These are phyloP conservation scores for Dendryphion nanum DNA, from an alignment of 2,329 filamentous ascomycete species.

Conservation along the genomic window DNA sequence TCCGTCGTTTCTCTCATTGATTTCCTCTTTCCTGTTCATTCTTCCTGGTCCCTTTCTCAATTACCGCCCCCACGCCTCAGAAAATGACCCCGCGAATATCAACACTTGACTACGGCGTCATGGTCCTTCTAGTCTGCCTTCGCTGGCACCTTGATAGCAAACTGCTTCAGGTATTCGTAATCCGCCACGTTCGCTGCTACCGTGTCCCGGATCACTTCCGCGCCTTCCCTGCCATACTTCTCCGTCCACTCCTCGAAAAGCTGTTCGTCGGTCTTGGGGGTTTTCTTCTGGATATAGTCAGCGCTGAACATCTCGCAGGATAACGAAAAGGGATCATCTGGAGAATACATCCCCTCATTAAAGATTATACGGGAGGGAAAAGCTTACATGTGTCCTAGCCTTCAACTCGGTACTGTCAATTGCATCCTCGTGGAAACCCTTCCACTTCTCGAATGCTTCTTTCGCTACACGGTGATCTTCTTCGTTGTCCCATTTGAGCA, in stretches of 20 bases:
- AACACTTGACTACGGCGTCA: too few species aligned
- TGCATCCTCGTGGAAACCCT: constrained; percentile 93
- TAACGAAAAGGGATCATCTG: background rate
- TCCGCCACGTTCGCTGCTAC: constrained; percentile 70
- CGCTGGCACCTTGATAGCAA: constrained; percentile 58
- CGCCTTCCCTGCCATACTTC: constrained; percentile 71
- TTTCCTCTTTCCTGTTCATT: too few species aligned
- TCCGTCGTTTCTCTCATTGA: too few species aligned
- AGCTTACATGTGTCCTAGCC: constrained; percentile 61
- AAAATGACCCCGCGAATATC: too few species aligned
- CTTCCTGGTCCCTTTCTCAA: too few species aligned
- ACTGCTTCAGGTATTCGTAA: constrained; percentile 81
- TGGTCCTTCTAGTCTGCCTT: too few species aligned
- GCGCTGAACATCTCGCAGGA: background rate
- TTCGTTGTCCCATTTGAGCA: constrained; percentile 82
- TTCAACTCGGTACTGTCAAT: constrained; percentile 77
- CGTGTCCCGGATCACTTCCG: constrained; percentile 66
- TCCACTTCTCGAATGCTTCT: constrained; percentile 91
- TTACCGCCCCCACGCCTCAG: too few species aligned
- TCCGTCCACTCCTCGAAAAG: constrained; percentile 70
- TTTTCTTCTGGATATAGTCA: constrained; percentile 51
- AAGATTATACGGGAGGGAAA: background rate
- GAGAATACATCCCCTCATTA: background rate
- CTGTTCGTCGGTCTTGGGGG: constrained; percentile 61
- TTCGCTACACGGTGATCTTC: constrained; percentile 68